Percentiles rank a stretch among this genome's conserved stretches.
Evolutionary conservation across 2,329 filamentous ascomycete species (phyloP).

Genomic region (Sodiomyces alkalinus): DNA sequence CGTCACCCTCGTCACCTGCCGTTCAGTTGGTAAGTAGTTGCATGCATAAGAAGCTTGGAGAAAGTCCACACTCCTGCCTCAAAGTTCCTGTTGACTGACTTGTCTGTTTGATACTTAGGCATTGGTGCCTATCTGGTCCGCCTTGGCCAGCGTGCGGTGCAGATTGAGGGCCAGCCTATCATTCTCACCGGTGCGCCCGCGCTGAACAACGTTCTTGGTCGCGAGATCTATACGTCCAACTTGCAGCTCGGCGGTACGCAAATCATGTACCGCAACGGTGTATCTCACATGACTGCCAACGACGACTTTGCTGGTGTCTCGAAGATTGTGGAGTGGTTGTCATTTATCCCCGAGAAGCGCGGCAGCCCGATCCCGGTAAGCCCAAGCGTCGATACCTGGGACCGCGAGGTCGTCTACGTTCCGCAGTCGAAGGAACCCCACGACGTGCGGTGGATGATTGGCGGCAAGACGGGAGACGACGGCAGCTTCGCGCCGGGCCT

Average conservation of each 20-base stretch:
- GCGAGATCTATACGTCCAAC: constrained; percentile 98
- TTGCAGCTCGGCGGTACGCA: constrained; percentile 98
- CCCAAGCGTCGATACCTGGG: constrained; percentile 73
- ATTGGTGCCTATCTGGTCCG: constrained; percentile 98
- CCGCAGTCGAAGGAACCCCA: constrained; percentile 72
- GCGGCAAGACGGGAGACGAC: constrained; percentile 69
- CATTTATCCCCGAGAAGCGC: constrained; percentile 92
- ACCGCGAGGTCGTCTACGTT: constrained; percentile 79
- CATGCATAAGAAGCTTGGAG: too few relatives aligned
- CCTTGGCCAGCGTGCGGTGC: constrained; percentile 93
- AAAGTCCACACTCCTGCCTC: constrained; percentile 4
- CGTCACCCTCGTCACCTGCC: constrained; percentile 90
- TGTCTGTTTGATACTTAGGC: too few relatives aligned
- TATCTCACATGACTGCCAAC: constrained; percentile 94
- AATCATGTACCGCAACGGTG: constrained; percentile 99
- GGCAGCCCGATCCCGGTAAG: constrained; percentile 85
- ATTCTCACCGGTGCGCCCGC: constrained; percentile 95
- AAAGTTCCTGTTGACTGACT: too few relatives aligned
- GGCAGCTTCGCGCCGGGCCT: constrained; percentile 70
- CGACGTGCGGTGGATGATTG: constrained; percentile 89
- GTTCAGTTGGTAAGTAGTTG: constrained; percentile 82
- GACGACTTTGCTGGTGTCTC: constrained; percentile 97
- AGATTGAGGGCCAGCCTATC: constrained; percentile 97
- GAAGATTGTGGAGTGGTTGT: constrained; percentile 97
- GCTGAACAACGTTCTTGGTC: constrained; percentile 94